Evolutionary conservation across 2,329 filamentous ascomycete genomes (phyloP), one percentile per base, ranked within the genome.

Genomic region (Claviceps sp.): DNA sequence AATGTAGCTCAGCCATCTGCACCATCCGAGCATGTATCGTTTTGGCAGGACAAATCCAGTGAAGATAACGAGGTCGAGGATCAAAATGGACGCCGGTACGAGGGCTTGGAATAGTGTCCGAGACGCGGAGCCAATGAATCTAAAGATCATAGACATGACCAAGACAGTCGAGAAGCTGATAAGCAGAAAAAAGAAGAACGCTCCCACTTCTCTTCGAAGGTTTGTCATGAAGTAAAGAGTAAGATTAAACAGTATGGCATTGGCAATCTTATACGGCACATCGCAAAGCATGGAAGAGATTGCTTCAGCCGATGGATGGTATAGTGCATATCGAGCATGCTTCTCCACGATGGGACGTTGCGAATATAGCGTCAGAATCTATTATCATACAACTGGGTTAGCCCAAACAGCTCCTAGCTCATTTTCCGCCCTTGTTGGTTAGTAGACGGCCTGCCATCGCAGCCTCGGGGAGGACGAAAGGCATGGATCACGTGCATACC

Each of bases 311-410:
- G 85, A 89, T 0, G 90, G 88, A 61, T 95, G 90, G 61, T 95
- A 95, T 18, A 95, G 75, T 18, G 89, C 88, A 64, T 95, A 95
- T 53, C 85, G 81, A 52, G 77, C 72, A 60, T 96, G 90, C 65
- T 95, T 95, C 64, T 95, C 88, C 55, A 96, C 88, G 60, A 95
- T 95, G 1, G 86, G 85, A 40, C 90, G 84, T 77, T 95, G 89
- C 2, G 86, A 80, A 63, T 93, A 96, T 4, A 95, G 76, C 0
- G 86, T 89, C 37, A 93, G 68, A 63, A 95, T 93, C 74, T 84
- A 55, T 34, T 8, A 20, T 38, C 0, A 16, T 42, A 30, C 20
- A 30, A 24, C 6, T 16, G 13, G 24, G 3, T 48, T 37, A 47
- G 45, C 30, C 45, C 14, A 22, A 6, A 34, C 18, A 20, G 30